Evolutionary conservation across 768 basidiomycete genomes (phyloP).

Genomic region (Suillus variegatus): DNA sequence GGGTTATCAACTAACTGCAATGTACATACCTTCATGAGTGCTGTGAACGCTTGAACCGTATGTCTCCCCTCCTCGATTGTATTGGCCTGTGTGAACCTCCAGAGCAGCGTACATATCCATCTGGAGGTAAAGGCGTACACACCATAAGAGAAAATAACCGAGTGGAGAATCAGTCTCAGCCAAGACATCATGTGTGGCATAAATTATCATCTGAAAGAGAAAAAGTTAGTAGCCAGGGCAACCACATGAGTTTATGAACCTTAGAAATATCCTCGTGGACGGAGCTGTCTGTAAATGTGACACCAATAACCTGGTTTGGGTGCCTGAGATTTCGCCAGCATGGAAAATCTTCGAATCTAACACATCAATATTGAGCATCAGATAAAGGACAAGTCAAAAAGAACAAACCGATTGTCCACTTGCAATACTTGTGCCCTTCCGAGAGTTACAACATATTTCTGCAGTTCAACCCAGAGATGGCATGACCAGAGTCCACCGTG

Average conservation of each 20-base stretch:
- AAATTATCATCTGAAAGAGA: conserved; percentile 20
- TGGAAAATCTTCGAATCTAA: conserved; percentile 31
- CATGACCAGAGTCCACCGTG: conserved; percentile 32
- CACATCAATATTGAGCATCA: background rate
- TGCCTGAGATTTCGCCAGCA: conserved; percentile 36
- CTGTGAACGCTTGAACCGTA: conserved; percentile 21
- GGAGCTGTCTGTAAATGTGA: conserved; percentile 35
- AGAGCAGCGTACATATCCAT: conserved; percentile 32
- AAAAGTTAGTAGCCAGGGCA: background rate
- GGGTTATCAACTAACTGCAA: background rate
- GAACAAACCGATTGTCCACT: background rate
- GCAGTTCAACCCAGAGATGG: conserved; percentile 32
- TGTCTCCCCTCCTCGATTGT: conserved; percentile 24
- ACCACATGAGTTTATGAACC: conserved; percentile 19
- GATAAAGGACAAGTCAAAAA: background rate
- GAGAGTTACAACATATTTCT: conserved; percentile 14
- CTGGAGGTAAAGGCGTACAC: conserved; percentile 28
- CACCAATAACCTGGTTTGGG: conserved; percentile 25
- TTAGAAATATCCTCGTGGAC: conserved; percentile 40
- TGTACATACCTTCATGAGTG: conserved; percentile 22
- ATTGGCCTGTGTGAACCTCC: conserved; percentile 31
- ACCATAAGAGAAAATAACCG: conserved; percentile 29
- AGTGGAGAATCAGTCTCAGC: conserved; percentile 2
- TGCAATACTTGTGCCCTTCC: background rate
- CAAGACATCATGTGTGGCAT: conserved; percentile 28